A percentile compares a stretch with the other conserved stretches of the same genome.
These are phyloP conservation scores for Neofusicoccum umdonicola DNA, from an alignment of 2,329 filamentous ascomycete genomes.

Conservation along the genomic window DNA sequence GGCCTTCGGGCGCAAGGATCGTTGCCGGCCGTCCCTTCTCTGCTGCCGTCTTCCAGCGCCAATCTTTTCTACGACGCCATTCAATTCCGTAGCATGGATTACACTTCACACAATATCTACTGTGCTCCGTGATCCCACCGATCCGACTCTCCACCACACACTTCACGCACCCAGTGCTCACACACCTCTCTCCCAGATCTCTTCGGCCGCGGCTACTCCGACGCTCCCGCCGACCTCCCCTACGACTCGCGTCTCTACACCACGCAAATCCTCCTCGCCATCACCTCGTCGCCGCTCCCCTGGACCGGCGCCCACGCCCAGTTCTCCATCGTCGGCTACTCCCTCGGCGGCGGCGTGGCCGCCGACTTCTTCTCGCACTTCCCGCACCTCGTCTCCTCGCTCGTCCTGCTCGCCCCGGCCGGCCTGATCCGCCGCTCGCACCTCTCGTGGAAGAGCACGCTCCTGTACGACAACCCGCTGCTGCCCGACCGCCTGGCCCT, in stretches of 20 bases:
- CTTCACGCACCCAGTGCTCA: background rate
- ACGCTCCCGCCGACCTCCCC: conserved; percentile 63
- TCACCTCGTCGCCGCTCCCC: conserved; percentile 66
- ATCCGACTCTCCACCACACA: too few relatives aligned
- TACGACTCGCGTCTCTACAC: conserved; percentile 74
- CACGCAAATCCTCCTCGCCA: conserved; percentile 59
- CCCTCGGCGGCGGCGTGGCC: conserved; percentile 72
- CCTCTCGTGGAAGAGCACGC: conserved; percentile 58
- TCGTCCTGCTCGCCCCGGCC: conserved; percentile 76
- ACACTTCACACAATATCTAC: too few relatives aligned
- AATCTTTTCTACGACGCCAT: too few relatives aligned
- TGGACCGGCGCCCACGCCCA: conserved; percentile 57
- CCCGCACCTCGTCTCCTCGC: conserved; percentile 62
- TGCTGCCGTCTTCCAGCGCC: background rate
- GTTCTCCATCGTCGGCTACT: conserved; percentile 76
- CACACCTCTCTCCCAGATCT: conserved; percentile 50
- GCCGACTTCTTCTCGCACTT: conserved; percentile 69
- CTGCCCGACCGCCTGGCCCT: conserved; percentile 59
- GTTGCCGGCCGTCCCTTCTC: too few relatives aligned
- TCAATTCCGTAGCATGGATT: too few relatives aligned
- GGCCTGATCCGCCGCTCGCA: conserved; percentile 69
- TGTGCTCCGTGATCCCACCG: too few relatives aligned
- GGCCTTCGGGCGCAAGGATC: too few relatives aligned
- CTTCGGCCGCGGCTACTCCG: conserved; percentile 75
- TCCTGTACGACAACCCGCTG: conserved; percentile 62